A percentile compares a stretch with the other conserved stretches of the same genome.
Evolutionary conservation across 805 yeast genomes (phyloP).

Genomic region (Wickerhamiella sorbophila): DNA sequence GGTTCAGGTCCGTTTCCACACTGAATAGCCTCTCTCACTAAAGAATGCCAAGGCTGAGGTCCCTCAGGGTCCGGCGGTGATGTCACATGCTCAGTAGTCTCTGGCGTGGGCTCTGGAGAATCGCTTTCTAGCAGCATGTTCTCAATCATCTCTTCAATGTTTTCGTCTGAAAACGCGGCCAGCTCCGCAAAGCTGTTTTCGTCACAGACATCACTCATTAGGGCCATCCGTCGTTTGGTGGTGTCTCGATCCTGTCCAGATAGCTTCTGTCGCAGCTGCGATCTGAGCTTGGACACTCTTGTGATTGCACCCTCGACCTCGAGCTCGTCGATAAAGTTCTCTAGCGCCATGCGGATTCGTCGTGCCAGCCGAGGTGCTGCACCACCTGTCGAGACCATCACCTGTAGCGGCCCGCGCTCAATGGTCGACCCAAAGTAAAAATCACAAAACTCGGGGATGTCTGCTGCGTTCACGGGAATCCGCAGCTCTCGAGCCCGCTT

Average conservation of each 20-base stretch:
- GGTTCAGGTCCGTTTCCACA: background rate
- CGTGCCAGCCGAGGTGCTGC: constrained; percentile 64
- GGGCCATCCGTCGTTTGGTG: constrained; percentile 51
- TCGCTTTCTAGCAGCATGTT: constrained; percentile 12
- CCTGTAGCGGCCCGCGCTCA: constrained; percentile 56
- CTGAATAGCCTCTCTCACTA: background rate
- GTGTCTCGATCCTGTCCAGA: constrained; percentile 17
- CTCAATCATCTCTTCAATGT: constrained; percentile 28
- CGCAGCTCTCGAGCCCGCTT: constrained; percentile 32
- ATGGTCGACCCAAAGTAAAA: constrained; percentile 73
- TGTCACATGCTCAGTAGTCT: background rate
- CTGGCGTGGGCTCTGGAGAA: background rate
- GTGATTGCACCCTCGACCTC: constrained; percentile 42
- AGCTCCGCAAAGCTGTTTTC: constrained; percentile 43
- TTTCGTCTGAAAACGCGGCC: constrained; percentile 28
- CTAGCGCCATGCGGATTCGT: constrained; percentile 42
- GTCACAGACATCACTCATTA: constrained; percentile 57
- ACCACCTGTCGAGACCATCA: constrained; percentile 76
- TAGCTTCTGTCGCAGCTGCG: constrained; percentile 30
- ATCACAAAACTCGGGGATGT: constrained; percentile 71
- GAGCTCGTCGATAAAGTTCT: constrained; percentile 28
- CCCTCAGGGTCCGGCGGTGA: background rate
- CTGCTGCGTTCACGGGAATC: constrained; percentile 64
- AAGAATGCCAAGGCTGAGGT: background rate
- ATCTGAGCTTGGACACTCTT: constrained; percentile 44